These are phyloP conservation scores for Moricandia arvensis DNA, from an alignment of 345 rosid genomes.

Conservation along the genomic window DNA sequence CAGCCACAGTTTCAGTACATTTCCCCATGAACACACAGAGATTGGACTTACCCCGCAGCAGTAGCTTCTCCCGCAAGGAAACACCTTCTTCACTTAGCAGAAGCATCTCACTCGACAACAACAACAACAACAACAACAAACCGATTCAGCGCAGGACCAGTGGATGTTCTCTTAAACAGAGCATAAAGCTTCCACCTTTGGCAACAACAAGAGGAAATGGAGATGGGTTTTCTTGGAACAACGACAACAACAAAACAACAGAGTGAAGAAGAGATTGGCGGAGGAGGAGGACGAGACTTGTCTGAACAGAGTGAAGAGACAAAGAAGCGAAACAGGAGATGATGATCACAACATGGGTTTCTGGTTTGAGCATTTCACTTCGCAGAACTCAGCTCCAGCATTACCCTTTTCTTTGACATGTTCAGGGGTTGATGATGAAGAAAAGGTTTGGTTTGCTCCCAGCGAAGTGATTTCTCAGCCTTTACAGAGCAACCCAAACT, in stretches of 20 bases:
- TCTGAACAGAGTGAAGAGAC: conserved; percentile 70
- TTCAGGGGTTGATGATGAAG: conserved; percentile 63
- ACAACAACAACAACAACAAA: conserved; percentile 47
- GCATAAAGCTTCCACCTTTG: conserved; percentile 84
- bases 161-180: conserved; percentile 73
- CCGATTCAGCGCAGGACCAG: conserved; percentile 60
- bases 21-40: conserved; percentile 97
- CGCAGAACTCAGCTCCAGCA: conserved; percentile 45
- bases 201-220: conserved; percentile 51
- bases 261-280: conserved; percentile 69
- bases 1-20: conserved; percentile 46
- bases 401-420: conserved; percentile 71
- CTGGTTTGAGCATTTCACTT: conserved; percentile 71
- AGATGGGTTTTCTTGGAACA: conserved; percentile 53
- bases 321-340: conserved; percentile 49
- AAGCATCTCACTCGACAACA: conserved; percentile 49
- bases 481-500: conserved; percentile 64
- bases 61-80: conserved; percentile 74
- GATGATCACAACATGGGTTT: conserved; percentile 53
- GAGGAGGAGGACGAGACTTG: conserved; percentile 64
- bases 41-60: conserved; percentile 77
- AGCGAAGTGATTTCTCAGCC: conserved; percentile 67
- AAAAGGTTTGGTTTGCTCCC: conserved; percentile 67
- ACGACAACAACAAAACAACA: conserved; percentile 71
- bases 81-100: conserved; percentile 65